These are phyloP conservation scores for Eucalyptus caleyi DNA, from an alignment of 345 rosid genomes.

Conservation along the genomic window DNA sequence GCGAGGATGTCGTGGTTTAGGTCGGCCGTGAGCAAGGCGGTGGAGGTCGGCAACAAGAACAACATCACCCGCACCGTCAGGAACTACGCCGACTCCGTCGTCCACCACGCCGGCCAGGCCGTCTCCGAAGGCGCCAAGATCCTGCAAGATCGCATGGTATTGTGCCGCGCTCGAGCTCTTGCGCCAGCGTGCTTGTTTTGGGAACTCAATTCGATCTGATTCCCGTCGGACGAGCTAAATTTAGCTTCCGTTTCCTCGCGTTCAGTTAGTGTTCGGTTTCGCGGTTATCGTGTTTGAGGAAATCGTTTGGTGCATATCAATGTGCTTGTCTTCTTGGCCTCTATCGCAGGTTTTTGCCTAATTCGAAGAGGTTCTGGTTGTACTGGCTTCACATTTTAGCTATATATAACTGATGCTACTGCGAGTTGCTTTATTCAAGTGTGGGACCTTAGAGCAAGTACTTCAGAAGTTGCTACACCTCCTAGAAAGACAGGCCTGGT, in stretches of 20 bases:
- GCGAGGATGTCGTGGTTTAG: constrained; percentile 65
- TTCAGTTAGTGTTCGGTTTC: neutral
- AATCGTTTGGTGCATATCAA: neutral
- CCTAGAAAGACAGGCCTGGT: neutral
- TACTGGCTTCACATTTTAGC: neutral
- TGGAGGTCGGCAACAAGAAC: constrained; percentile 90
- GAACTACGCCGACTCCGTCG: constrained; percentile 91
- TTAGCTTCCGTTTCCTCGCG: neutral
- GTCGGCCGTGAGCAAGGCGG: constrained; percentile 90
- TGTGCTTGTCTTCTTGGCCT: neutral
- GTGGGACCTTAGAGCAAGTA: neutral
- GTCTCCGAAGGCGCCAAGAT: constrained; percentile 96
- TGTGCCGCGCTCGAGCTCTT: neutral
- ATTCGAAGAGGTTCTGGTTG: neutral
- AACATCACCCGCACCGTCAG: constrained; percentile 82
- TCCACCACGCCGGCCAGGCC: constrained; percentile 95
- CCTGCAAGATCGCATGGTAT: constrained; percentile 91
- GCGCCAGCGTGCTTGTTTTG: neutral
- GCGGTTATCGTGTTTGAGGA: neutral
- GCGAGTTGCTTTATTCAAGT: neutral
- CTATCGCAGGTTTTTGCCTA: neutral
- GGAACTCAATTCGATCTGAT: neutral
- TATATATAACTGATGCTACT: neutral
- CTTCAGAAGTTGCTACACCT: neutral
- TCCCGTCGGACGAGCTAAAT: neutral